Conservation (phyloP, 192 early-diverging fungal genomes). For the Backusella tuberculispora region DNA sequence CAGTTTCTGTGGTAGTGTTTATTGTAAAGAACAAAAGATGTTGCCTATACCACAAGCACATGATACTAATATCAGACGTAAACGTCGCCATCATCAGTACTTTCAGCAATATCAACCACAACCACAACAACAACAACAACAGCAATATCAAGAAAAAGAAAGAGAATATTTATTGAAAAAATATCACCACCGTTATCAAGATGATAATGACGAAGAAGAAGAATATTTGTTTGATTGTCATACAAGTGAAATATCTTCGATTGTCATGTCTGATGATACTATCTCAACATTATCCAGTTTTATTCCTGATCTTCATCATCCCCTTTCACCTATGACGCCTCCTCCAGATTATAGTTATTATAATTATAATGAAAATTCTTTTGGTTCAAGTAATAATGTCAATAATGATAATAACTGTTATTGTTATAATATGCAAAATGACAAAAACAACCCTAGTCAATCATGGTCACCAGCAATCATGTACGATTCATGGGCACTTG, state of each 20-base stretch:
- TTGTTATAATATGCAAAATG: not conserved
- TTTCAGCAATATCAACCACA: not conserved
- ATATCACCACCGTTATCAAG: not conserved
- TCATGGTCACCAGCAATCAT: too few relatives aligned
- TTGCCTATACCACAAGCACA: not conserved
- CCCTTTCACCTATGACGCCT: constrained; percentile 10
- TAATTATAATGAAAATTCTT: not conserved
- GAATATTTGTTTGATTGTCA: not conserved
- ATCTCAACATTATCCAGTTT: constrained; percentile 1
- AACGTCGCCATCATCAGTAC: constrained; percentile 5
- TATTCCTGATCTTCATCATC: constrained; percentile 6
- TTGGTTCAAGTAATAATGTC: not conserved
- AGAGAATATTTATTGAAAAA: not conserved
- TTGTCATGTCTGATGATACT: not conserved
- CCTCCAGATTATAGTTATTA: not conserved
- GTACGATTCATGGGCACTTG: not conserved
- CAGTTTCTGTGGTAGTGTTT: constrained; percentile 18
- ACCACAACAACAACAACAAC: not conserved
- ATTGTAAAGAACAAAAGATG: not conserved
- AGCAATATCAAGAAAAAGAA: not conserved
- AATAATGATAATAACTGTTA: too few relatives aligned
- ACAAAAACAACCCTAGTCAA: not conserved
- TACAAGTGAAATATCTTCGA: not conserved
- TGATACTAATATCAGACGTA: not conserved
- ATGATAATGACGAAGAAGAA: not conserved